A percentile compares a stretch with the other conserved stretches of the same genome.
These are phyloP conservation scores for Suillus variegatus DNA, from an alignment of 768 basidiomycete genomes.

Conservation along the genomic window DNA sequence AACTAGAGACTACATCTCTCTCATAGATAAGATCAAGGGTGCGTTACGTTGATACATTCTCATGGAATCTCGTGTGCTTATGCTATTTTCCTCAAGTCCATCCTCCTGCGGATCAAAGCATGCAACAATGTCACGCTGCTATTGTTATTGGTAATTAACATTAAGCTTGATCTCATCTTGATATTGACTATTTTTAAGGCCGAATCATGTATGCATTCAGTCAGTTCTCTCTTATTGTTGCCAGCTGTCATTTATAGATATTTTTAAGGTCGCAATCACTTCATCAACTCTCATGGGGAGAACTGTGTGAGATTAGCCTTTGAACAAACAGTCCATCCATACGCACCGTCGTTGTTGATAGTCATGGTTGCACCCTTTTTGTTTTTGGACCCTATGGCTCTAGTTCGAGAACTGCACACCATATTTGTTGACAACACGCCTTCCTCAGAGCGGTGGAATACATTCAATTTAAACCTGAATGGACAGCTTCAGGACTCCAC, in stretches of 20 bases:
- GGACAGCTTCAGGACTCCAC: slow-evolving; percentile 54
- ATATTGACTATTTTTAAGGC: slow-evolving; percentile 20
- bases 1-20: too few species aligned
- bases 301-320: slow-evolving; percentile 42
- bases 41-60: too few species aligned
- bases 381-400: slow-evolving; percentile 52
- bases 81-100: not conserved
- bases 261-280: slow-evolving; percentile 33
- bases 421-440: slow-evolving; percentile 52
- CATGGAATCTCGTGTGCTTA: too few species aligned
- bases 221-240: slow-evolving; percentile 13
- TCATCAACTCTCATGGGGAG: slow-evolving; percentile 45
- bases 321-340: slow-evolving; percentile 33
- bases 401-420: slow-evolving; percentile 44
- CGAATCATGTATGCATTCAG: slow-evolving; percentile 33
- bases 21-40: too few species aligned
- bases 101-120: not conserved
- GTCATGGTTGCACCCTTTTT: slow-evolving; percentile 40
- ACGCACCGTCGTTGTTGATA: slow-evolving; percentile 39
- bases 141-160: slow-evolving; percentile 22
- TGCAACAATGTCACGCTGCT: slow-evolving; percentile 17
- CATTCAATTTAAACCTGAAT: slow-evolving; percentile 44
- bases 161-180: not conserved
- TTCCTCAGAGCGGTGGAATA: slow-evolving; percentile 42
- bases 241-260: not conserved